Evolutionary conservation across 805 yeast genomes (phyloP).

Genomic region (Yarrowia bubula): DNA sequence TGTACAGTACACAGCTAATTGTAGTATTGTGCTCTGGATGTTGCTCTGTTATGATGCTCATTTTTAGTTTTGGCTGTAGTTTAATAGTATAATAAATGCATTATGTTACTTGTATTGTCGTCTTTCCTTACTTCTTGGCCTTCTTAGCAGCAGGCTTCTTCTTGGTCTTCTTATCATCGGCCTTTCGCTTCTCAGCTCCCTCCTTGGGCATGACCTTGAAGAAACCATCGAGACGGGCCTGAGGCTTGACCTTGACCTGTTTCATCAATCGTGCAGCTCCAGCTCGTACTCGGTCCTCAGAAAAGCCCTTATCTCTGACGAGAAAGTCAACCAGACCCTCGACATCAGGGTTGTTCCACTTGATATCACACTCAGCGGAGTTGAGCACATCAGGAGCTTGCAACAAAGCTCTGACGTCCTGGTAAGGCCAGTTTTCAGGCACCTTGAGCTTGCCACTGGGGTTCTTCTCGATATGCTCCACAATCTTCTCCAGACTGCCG

Average conservation of each 20-base stretch:
- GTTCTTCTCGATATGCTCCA: constrained; percentile 53
- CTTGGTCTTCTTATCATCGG: constrained; percentile 41
- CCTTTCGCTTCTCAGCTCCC: constrained; percentile 41
- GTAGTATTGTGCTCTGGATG: no score
- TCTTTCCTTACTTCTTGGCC: constrained; percentile 29
- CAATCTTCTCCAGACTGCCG: constrained; percentile 73
- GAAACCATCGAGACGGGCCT: constrained; percentile 90
- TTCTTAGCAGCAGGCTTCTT: constrained; percentile 29
- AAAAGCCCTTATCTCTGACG: constrained; percentile 86
- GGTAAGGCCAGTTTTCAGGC: constrained; percentile 94
- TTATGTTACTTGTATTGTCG: neutral
- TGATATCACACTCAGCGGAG: constrained; percentile 61
- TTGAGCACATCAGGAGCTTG: constrained; percentile 74
- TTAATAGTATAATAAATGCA: neutral
- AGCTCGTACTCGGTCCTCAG: constrained; percentile 83
- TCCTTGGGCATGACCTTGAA: constrained; percentile 63
- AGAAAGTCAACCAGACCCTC: constrained; percentile 79
- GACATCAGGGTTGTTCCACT: constrained; percentile 87
- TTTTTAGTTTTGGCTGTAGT: no score
- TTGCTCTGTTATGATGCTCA: no score
- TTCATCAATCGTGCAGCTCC: constrained; percentile 86
- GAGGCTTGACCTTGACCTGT: constrained; percentile 79
- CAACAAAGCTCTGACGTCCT: constrained; percentile 82
- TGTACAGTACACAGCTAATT: no score
- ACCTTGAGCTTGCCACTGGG: constrained; percentile 67